phyloP scores from a whole-genome alignment of 768 basidiomycete genomes.

The Fomitopsis pulvina region DNA sequence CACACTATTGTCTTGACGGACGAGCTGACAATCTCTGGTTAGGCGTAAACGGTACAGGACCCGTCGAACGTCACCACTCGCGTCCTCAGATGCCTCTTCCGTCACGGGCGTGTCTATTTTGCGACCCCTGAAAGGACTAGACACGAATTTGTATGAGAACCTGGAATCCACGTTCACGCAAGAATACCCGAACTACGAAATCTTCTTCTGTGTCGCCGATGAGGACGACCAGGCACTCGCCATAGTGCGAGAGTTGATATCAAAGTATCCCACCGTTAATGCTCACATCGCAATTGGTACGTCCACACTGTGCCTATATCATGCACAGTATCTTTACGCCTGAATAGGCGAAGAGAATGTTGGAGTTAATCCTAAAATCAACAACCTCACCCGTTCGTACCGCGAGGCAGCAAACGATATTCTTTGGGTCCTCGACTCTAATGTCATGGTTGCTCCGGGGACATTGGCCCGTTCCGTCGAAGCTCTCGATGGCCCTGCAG shows the following conservation, averaged over 20 bases:
- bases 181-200: slow-evolving; percentile 88
- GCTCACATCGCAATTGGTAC: slow-evolving; percentile 73
- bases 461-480: slow-evolving; percentile 84
- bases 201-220: slow-evolving; percentile 88
- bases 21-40: slow-evolving; percentile 5
- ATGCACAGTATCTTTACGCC: neutral
- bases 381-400: slow-evolving; percentile 89
- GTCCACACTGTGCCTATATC: slow-evolving; percentile 12
- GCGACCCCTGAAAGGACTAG: slow-evolving; percentile 90
- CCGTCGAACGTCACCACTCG: slow-evolving; percentile 55
- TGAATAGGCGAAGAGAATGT: slow-evolving; percentile 71
- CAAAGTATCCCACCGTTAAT: slow-evolving; percentile 71
- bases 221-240: slow-evolving; percentile 83
- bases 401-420: slow-evolving; percentile 78
- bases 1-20: neutral
- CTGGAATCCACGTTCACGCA: slow-evolving; percentile 89
- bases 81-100: slow-evolving; percentile 36
- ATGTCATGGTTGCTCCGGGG: slow-evolving; percentile 69
- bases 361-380: slow-evolving; percentile 95
- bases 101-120: slow-evolving; percentile 91
- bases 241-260: slow-evolving; percentile 71
- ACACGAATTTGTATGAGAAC: slow-evolving; percentile 94
- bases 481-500: slow-evolving; percentile 44
- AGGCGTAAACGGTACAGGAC: slow-evolving; percentile 75
- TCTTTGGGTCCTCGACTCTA: slow-evolving; percentile 97